These are phyloP conservation scores for Neurospora hispaniola DNA, from an alignment of 495 filamentous ascomycete species.

Conservation along the genomic window DNA sequence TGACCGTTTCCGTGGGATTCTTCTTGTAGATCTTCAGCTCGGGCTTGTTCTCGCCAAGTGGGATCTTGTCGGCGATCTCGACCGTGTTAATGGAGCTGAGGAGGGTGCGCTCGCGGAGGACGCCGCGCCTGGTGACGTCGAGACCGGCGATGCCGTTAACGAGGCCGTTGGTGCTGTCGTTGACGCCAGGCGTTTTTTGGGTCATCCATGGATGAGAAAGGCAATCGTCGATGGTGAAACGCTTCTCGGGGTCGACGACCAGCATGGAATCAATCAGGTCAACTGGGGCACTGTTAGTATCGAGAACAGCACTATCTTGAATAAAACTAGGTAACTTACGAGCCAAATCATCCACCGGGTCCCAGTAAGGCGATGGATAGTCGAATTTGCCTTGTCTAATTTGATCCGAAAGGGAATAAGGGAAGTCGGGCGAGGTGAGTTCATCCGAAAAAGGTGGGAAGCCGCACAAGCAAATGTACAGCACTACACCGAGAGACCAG, in stretches of 20 bases:
- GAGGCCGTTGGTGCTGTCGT: constrained; percentile 88
- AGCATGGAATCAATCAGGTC: constrained; percentile 96
- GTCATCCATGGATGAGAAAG: constrained; percentile 87
- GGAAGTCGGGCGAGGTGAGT: constrained; percentile 66
- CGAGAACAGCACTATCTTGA: not conserved
- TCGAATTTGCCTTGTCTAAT: constrained; percentile 84
- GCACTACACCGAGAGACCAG: constrained; percentile 96
- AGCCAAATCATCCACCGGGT: constrained; percentile 78
- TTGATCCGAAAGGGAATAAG: constrained; percentile 79
- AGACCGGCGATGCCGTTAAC: constrained; percentile 70
- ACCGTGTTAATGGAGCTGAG: constrained; percentile 74
- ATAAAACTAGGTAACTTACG: constrained; percentile 21
- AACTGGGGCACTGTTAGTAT: constrained; percentile 33
- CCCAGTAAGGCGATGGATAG: constrained; percentile 97
- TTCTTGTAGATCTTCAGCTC: constrained; percentile 71
- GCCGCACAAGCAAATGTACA: constrained; percentile 97
- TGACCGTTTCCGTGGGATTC: constrained; percentile 41
- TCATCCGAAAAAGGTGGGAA: constrained; percentile 98
- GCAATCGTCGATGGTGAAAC: constrained; percentile 83
- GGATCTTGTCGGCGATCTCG: constrained; percentile 51
- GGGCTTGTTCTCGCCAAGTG: constrained; percentile 38
- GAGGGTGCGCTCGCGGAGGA: constrained; percentile 72
- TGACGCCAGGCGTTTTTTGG: constrained; percentile 38
- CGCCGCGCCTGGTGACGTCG: constrained; percentile 74
- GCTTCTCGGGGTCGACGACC: constrained; percentile 67